Base-by-base conservation (phyloP, 2,329 filamentous ascomycete genomes). In the Thielaviopsis euricoi region DNA sequence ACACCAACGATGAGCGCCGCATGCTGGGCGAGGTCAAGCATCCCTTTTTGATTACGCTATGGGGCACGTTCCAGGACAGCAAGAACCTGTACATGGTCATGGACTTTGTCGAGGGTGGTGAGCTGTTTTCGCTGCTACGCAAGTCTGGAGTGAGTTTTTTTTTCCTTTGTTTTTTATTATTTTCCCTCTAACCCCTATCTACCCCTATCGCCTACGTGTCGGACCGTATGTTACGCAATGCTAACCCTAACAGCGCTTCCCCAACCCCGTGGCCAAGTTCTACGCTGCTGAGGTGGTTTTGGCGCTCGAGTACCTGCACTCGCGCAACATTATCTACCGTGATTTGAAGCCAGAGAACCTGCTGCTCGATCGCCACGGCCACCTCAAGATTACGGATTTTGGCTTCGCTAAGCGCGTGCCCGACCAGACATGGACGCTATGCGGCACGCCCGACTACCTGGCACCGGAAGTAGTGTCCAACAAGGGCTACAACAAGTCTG, bases 81-180 rank as follows among this genome's bases (percentile, higher is more conserved):
- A 89, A 84, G 73, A 97, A 96, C 69, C 76, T 98, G 40, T 98
- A 98, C 79, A 98, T 98, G 93, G 93, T 98, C 66, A 98, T 98
- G 93, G 93, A 98, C 71, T 98, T 98, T 74, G 91, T 98, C 57
- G 93, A 98, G 72, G 93, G 93, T 64, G 93, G 93, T 67, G 93
- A 98, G 76, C 77, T 98, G 57, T 98, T 98, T 71, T 97, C 91
- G 64, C 73, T 98, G 66, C 75, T 98, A 65, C 81, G 93, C 65
- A 97, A 98, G 72, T 97, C 91, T 77, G 84, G 91, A 79, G 81
- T 80, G 78, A 72, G 77, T 73, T n/a, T 40, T 55, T 21, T 22
- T 56, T 52, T 26, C 29, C 22, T n/a, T 51, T 48, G 26, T 22
- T 21, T 33, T 23, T 46, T 43, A 15, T 19, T 22, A 26, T 51